phyloP scores from a whole-genome alignment of 2,329 filamentous ascomycete genomes.

The Thielaviopsis musarum region DNA sequence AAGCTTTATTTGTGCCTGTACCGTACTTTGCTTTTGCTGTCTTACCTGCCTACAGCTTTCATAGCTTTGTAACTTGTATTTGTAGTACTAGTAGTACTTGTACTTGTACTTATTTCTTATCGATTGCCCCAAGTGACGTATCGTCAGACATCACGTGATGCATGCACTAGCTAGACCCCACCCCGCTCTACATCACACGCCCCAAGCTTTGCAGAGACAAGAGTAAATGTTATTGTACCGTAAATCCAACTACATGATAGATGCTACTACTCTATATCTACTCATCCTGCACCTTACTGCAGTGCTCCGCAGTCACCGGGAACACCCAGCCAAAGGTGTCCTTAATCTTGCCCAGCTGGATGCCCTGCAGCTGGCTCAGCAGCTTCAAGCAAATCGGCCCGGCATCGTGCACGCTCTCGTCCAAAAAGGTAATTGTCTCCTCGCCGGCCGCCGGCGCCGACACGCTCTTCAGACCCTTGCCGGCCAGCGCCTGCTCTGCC shows the following conservation, averaged over 20 bases:
- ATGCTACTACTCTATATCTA: neutral
- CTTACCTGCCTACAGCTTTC: no score
- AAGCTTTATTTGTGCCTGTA: no score
- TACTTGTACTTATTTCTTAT: neutral
- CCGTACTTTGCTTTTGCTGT: no score
- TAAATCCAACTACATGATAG: no score
- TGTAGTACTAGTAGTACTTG: no score
- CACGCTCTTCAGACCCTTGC: conserved; percentile 10
- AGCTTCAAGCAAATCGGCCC: conserved; percentile 60
- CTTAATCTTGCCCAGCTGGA: conserved; percentile 65
- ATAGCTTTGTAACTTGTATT: neutral
- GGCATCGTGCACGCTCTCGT: conserved; percentile 43
- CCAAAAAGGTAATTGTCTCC: conserved; percentile 40
- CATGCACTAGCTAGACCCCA: neutral
- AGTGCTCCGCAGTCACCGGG: conserved; percentile 29
- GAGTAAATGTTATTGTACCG: no score
- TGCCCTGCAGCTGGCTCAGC: conserved; percentile 60
- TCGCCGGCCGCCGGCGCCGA: conserved; percentile 14
- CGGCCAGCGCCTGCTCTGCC: conserved; percentile 22
- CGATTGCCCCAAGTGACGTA: neutral
- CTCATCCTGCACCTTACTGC: conserved; percentile 21
- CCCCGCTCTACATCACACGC: neutral
- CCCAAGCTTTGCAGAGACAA: no score
- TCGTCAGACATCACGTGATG: neutral
- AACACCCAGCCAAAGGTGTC: conserved; percentile 62